phyloP scores from a whole-genome alignment of 306 rosid species.

The Cicer cuneatum region DNA sequence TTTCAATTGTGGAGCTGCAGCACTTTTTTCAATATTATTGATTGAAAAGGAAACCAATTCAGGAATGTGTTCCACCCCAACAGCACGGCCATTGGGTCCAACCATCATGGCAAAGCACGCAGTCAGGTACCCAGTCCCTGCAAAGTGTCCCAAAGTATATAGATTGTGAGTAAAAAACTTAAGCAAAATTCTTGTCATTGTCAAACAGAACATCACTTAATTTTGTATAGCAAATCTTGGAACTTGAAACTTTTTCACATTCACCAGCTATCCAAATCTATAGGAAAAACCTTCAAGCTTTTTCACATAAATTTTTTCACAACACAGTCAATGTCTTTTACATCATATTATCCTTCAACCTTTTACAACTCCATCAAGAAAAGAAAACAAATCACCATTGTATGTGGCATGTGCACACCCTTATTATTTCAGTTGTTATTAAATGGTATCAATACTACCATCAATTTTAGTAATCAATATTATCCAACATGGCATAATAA shows the following conservation, averaged over 20 bases:
- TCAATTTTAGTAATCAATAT: background rate
- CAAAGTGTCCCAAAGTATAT: slow-evolving; percentile 23
- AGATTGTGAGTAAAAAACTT: slow-evolving; percentile 21
- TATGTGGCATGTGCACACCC: slow-evolving; percentile 26
- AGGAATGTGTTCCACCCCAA: slow-evolving; percentile 96
- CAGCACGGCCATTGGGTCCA: slow-evolving; percentile 77
- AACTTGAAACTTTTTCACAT: background rate
- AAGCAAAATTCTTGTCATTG: slow-evolving; percentile 4
- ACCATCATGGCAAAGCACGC: slow-evolving; percentile 95
- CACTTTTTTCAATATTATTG: slow-evolving; percentile 74
- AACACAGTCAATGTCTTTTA: slow-evolving; percentile 1
- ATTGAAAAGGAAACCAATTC: slow-evolving; percentile 81
- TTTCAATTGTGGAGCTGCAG: slow-evolving; percentile 70
- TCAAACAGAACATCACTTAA: slow-evolving; percentile 15
- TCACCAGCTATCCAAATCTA: slow-evolving; percentile 7
- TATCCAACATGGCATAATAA: slow-evolving; percentile 5
- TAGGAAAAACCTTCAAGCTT: slow-evolving; percentile 24
- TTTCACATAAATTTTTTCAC: too few species aligned
- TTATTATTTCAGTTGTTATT: slow-evolving; percentile 11
- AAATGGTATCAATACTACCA: slow-evolving; percentile 5
- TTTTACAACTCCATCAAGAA: background rate
- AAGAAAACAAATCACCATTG: slow-evolving; percentile 2
- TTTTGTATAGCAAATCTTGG: background rate
- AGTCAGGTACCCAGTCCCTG: slow-evolving; percentile 94
- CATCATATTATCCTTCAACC: slow-evolving; percentile 27